A percentile compares a stretch with the other conserved stretches of the same genome.
Evolutionary conservation across 2,329 filamentous ascomycete species (phyloP).

Genomic region (Penicillium sp.): DNA sequence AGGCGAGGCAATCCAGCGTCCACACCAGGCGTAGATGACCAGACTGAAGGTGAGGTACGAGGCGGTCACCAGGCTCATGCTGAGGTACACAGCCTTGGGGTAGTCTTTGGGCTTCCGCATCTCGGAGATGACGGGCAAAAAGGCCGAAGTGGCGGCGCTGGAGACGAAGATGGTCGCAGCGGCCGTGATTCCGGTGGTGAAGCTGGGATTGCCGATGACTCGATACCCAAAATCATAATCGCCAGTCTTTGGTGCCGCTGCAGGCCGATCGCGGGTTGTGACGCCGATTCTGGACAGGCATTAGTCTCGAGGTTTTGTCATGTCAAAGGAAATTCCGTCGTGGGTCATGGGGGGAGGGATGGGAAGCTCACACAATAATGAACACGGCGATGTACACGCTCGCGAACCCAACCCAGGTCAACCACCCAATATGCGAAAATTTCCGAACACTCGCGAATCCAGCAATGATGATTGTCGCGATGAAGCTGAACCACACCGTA

Average conservation of each 20-base stretch:
- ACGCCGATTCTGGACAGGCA: constrained; percentile 43
- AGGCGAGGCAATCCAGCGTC: constrained; percentile 57
- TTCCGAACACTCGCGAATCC: constrained; percentile 50
- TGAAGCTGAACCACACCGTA: constrained; percentile 53
- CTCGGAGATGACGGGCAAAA: constrained; percentile 60
- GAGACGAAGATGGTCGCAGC: constrained; percentile 56
- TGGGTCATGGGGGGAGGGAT: background rate
- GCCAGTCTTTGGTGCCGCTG: constrained; percentile 55
- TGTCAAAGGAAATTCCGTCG: no score
- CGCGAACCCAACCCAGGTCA: constrained; percentile 56
- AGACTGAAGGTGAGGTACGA: constrained; percentile 55
- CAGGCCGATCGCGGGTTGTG: constrained; percentile 52
- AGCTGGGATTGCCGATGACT: constrained; percentile 51
- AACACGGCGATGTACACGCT: constrained; percentile 55
- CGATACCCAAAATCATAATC: constrained; percentile 56
- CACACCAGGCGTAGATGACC: constrained; percentile 58
- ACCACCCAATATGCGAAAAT: constrained; percentile 56
- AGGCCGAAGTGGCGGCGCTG: constrained; percentile 54
- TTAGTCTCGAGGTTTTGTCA: background rate
- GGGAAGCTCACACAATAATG: constrained; percentile 43
- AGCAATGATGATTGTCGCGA: constrained; percentile 48
- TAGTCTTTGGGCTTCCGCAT: constrained; percentile 57
- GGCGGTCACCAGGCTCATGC: constrained; percentile 53
- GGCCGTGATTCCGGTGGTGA: constrained; percentile 54
- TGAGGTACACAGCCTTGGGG: constrained; percentile 54